Percentiles rank a stretch among this genome's conserved stretches.
These are phyloP conservation scores for Heracleum sosnowskyi DNA, from an alignment of 129 eudicot species.

Conservation along the genomic window DNA sequence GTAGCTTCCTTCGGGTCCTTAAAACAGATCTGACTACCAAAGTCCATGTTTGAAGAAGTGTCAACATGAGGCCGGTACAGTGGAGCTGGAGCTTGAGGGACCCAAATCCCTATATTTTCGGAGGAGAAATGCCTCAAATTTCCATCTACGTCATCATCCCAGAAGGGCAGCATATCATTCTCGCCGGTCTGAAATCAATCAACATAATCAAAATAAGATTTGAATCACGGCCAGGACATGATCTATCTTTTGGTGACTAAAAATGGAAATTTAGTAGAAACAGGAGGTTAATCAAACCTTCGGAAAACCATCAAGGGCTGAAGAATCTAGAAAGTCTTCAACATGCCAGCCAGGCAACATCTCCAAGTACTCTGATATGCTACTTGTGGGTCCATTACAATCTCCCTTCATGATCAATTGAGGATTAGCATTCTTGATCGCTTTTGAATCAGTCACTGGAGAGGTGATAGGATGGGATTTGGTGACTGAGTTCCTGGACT, in stretches of 20 bases:
- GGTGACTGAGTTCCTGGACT: background rate
- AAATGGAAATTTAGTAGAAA: background rate
- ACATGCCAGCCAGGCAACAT: constrained; percentile 92
- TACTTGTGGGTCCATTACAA: constrained; percentile 35
- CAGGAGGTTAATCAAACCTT: constrained; percentile 32
- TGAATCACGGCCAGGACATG: constrained; percentile 1
- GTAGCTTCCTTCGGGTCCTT: constrained; percentile 20
- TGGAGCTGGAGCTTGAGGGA: constrained; percentile 54
- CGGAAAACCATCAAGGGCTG: constrained; percentile 23
- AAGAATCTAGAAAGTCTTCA: constrained; percentile 63
- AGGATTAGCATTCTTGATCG: constrained; percentile 4
- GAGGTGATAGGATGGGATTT: constrained; percentile 8
- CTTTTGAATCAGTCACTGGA: constrained; percentile 13
- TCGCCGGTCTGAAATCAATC: constrained; percentile 24
- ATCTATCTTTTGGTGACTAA: background rate
- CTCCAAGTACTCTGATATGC: constrained; percentile 89
- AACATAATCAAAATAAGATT: background rate
- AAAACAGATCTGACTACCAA: constrained; percentile 28
- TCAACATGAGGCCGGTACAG: constrained; percentile 12
- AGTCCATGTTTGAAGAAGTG: constrained; percentile 20
- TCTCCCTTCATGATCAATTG: background rate
- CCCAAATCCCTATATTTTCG: constrained; percentile 49
- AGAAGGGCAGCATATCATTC: constrained; percentile 39
- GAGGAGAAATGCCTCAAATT: constrained; percentile 24
- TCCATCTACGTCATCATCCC: constrained; percentile 48